A percentile compares a stretch with the other conserved stretches of the same genome.
Conservation (phyloP, 495 filamentous ascomycete species). For the Neurospora sp. region DNA sequence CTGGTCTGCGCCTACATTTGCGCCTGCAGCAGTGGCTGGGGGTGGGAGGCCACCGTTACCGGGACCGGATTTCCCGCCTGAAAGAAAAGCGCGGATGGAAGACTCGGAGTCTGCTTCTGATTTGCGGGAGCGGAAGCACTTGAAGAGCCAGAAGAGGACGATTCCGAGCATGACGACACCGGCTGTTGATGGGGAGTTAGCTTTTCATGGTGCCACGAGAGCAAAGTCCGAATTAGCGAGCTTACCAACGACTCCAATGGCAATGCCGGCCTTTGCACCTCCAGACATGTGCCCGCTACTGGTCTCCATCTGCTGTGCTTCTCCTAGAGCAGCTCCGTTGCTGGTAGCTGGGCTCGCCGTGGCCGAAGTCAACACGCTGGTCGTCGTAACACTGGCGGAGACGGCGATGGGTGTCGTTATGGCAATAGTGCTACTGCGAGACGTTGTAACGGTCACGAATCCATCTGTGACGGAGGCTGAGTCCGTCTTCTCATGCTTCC, state of each 20-base stretch:
- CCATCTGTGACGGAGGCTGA: not conserved
- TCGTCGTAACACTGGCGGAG: not conserved
- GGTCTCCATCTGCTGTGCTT: not conserved
- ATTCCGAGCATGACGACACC: not conserved
- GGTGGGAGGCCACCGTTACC: not conserved
- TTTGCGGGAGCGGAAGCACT: not conserved
- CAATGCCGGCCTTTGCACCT: slow-evolving; percentile 13
- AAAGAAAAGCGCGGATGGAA: not conserved
- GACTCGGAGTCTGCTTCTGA: not conserved
- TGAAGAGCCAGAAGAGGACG: slow-evolving; percentile 3
- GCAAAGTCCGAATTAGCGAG: not conserved
- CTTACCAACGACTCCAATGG: slow-evolving; percentile 9
- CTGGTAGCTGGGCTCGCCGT: not conserved
- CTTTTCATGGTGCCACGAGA: not conserved
- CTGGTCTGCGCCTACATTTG: not conserved
- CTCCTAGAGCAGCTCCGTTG: not conserved
- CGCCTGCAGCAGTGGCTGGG: not conserved
- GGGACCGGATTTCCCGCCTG: not conserved
- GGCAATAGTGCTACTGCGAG: not conserved
- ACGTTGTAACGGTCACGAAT: not conserved
- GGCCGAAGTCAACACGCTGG: not conserved
- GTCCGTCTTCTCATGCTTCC: not conserved
- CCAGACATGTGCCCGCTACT: not conserved
- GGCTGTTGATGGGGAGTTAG: not conserved
- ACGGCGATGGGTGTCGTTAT: not conserved